phyloP scores from a whole-genome alignment of 2,329 filamentous ascomycete species.

The Nigrospora sphaerica region DNA sequence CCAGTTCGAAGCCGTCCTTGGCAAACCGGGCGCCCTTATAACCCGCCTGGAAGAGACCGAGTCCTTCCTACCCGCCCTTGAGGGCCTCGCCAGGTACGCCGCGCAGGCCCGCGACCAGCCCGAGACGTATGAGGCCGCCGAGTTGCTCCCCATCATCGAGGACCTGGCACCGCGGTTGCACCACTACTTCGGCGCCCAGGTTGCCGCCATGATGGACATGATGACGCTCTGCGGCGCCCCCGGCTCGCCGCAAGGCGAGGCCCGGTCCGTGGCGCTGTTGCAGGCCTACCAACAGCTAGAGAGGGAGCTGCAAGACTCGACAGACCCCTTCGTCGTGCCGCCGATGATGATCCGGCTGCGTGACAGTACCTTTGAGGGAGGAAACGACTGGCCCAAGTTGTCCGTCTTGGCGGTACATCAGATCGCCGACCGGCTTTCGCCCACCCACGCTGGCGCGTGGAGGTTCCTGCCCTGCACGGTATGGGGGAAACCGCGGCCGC shows the following conservation, averaged over 20 bases:
- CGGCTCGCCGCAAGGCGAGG: slow-evolving; percentile 1
- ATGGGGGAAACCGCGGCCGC: slow-evolving; percentile 20
- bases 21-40: slow-evolving; percentile 12
- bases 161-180: slow-evolving; percentile 8
- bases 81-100: slow-evolving; percentile 7
- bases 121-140: slow-evolving; percentile 6
- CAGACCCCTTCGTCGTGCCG: slow-evolving; percentile 14
- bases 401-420: slow-evolving; percentile 22
- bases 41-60: slow-evolving; percentile 9
- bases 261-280: slow-evolving; percentile 8
- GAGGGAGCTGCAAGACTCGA: slow-evolving; percentile 3
- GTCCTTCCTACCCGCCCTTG: slow-evolving; percentile 3
- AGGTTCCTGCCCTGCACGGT: slow-evolving; percentile 25
- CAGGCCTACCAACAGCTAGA: slow-evolving; percentile 11
- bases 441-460: slow-evolving; percentile 19
- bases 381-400: slow-evolving; percentile 15
- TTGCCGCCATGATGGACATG: slow-evolving; percentile 6
- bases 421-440: slow-evolving; percentile 18
- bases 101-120: slow-evolving; percentile 5
- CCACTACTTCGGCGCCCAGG: slow-evolving; percentile 8
- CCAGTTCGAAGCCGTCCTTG: slow-evolving; percentile 15
- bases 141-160: slow-evolving; percentile 7
- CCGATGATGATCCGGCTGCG: slow-evolving; percentile 19
- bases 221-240: slow-evolving; percentile 5
- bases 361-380: slow-evolving; percentile 11